These are phyloP conservation scores for Pestalotiopsis sp. DNA, from an alignment of 2,329 filamentous ascomycete genomes.

Conservation along the genomic window DNA sequence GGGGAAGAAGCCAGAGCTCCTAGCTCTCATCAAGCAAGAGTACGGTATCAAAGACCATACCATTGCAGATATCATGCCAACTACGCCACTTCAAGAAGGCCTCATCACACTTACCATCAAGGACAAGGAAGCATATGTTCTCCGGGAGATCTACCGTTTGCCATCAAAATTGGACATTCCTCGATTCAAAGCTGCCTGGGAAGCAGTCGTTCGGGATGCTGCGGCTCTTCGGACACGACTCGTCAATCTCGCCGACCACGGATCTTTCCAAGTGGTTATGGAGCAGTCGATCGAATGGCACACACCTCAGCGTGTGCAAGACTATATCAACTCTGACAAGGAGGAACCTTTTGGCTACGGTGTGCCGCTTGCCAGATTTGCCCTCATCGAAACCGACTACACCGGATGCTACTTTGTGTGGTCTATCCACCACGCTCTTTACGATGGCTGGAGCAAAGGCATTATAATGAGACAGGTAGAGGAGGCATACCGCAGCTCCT, in stretches of 20 bases:
- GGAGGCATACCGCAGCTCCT: not conserved
- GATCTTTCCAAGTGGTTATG: conserved; percentile 1
- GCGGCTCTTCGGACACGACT: conserved; percentile 3
- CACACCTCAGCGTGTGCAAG: not conserved
- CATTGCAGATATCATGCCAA: conserved; percentile 2
- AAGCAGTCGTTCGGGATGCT: not conserved
- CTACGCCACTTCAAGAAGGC: conserved; percentile 1
- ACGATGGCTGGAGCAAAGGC: conserved; percentile 2
- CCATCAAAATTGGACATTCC: not conserved
- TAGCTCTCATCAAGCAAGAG: not conserved
- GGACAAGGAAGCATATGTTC: conserved; percentile 3
- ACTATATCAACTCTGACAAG: conserved; percentile 2
- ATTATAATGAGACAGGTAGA: not conserved
- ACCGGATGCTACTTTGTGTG: conserved; percentile 3
- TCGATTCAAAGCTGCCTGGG: conserved; percentile 10
- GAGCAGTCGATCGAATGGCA: not conserved
- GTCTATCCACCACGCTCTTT: conserved; percentile 9
- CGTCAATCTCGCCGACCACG: not conserved
- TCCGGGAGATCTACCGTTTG: not conserved
- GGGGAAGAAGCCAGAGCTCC: not conserved
- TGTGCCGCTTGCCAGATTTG: not conserved
- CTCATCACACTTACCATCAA: not conserved
- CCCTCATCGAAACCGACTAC: not conserved
- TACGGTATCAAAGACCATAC: not conserved
- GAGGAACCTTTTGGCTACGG: conserved; percentile 1